Evolutionary conservation across 148 eudicot genomes (phyloP).

Genomic region (Spergularia bocconei): DNA sequence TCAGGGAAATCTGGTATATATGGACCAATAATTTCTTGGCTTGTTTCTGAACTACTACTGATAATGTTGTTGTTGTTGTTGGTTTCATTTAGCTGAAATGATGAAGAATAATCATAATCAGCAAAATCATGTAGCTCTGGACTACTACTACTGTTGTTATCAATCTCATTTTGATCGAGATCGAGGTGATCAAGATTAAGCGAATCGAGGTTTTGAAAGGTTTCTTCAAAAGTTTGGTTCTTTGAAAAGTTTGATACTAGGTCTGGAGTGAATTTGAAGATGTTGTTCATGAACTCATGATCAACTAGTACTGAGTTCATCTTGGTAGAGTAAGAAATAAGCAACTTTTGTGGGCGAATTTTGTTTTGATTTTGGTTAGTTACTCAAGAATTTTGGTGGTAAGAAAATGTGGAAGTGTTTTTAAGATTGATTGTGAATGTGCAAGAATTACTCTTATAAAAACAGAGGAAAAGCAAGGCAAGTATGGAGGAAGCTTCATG

Average conservation of each 20-base stretch:
- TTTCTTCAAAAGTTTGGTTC: constrained; percentile 22
- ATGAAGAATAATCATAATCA: constrained; percentile 3
- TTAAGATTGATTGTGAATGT: neutral
- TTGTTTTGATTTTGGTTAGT: neutral
- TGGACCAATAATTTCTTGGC: too few species aligned
- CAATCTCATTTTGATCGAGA: neutral
- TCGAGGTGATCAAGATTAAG: constrained; percentile 9
- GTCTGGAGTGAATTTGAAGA: constrained; percentile 30
- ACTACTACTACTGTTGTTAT: neutral
- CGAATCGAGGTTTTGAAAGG: constrained; percentile 23
- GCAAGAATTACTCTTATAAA: neutral
- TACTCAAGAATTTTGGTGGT: neutral
- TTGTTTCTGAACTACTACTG: neutral
- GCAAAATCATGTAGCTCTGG: constrained; percentile 5
- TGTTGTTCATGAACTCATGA: constrained; percentile 30
- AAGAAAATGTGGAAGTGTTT: neutral
- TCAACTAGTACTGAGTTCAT: constrained; percentile 35
- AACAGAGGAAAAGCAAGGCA: constrained; percentile 14
- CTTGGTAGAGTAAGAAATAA: neutral
- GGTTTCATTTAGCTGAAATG: neutral
- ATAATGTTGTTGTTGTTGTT: neutral
- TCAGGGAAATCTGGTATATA: constrained; percentile 46
- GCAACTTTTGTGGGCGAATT: neutral
- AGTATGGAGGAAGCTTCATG: constrained; percentile 23
- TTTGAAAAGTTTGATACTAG: constrained; percentile 22